A percentile compares a stretch with the other conserved stretches of the same genome.
Conservation (phyloP, 257 asterid species). For the Capsicum chinense region DNA sequence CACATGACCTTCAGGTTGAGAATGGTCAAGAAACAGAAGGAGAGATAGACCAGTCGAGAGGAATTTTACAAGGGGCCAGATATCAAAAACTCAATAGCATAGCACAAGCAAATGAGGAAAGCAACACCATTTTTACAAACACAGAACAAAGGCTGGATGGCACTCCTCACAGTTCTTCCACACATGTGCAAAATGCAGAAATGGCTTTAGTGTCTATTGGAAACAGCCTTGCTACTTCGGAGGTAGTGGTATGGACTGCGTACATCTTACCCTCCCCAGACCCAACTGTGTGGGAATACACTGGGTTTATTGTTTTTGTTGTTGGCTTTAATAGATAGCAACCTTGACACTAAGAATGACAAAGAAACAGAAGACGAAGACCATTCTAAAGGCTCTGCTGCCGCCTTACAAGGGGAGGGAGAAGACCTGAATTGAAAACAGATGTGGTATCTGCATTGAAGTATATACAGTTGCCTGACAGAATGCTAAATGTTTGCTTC, state of each 20-base stretch:
- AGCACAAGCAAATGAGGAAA: constrained; percentile 4
- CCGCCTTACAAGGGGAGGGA: constrained; percentile 31
- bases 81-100: constrained; percentile 28
- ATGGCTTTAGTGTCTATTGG: not conserved
- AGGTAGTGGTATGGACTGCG: too few species aligned
- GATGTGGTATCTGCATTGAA: constrained; percentile 40
- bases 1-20: constrained; percentile 33
- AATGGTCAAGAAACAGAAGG: constrained; percentile 39
- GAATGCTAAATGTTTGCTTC: constrained; percentile 1
- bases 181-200: constrained; percentile 15
- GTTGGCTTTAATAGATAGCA: constrained; percentile 27
- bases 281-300: too few species aligned
- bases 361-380: constrained; percentile 37
- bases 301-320: not conserved
- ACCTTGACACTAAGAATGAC: constrained; percentile 32
- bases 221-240: too few species aligned
- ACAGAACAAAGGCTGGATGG: not conserved
- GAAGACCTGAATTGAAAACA: not conserved
- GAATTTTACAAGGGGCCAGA: constrained; percentile 24
- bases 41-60: constrained; percentile 14
- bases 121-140: not conserved
- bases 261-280: too few species aligned
- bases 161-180: constrained; percentile 10
- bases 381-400: constrained; percentile 26
- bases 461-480: constrained; percentile 28